Base-by-base conservation (phyloP, 2,329 filamentous ascomycete species). In the Hypoxylon rubiginosum region DNA sequence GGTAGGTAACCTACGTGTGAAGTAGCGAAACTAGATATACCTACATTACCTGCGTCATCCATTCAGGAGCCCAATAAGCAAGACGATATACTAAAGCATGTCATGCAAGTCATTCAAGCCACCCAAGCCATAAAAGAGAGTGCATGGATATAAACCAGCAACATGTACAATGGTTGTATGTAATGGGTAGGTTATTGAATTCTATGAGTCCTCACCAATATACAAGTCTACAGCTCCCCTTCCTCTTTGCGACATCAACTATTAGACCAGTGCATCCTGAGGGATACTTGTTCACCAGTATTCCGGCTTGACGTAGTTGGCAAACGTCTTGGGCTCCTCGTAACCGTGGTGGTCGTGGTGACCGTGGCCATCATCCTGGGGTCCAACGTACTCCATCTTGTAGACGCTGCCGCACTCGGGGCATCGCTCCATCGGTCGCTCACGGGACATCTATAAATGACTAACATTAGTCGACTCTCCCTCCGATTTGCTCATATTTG, bases 331-430 rank as follows among this genome's bases (percentile, higher is more conserved):
- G 80, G 94, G 93, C 84, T 97, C 93, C 82, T 91, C 88, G 79
- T 89, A 86, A 78, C 88, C 88, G 78, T 89, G 86, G 76, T 82
- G 81, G 79, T 85, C 81, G 79, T 86, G 83, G 74, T 84, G 79
- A 63, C 75, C 82, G 80, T 92, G 88, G 76, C 85, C 82, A 79
- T 94, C 90, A 72, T 96, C 92, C 79, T 90, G 81, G 55, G 94
- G 90, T 68, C 96, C 96, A 72, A 97, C 84, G 82, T 97, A 99
- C 80, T 97, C 91, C 92, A 98, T 96, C 91, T 97, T 97, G 87
- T 97, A 94, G 74, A 96, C 93, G 81, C 90, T 93, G 74, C 96
- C 96, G 84, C 96, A 99, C 87, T 99, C 96, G 78, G 90, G 90
- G 90, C 96, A 99, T 81, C 96, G 93, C 86, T 97, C 93, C 75